Evolutionary conservation across 805 yeast species (phyloP), one percentile per base, ranked within the genome.

Genomic region (Pichia nanzhaoensis): DNA sequence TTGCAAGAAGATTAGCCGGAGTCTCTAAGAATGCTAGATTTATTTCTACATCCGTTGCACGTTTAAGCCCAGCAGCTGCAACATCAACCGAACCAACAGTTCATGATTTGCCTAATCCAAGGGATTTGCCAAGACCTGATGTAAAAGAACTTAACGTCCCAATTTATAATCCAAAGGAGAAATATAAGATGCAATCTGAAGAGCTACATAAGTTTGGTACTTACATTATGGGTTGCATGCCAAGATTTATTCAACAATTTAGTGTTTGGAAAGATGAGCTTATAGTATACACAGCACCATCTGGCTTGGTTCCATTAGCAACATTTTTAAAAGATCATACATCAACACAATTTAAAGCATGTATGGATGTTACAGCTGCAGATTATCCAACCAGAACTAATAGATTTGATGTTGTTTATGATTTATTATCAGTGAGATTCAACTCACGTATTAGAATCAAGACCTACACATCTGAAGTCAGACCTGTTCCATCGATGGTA

Each of bases 191-290:
- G 52, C 80, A 76, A 48, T 64, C 66, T 43, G 90, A 80, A 59
- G 87, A 83, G 53, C 71, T 86, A 50, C 95, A 84, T 69, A 78
- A 79, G 65, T 87, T 84, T 64, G 95, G 95, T 22, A 74, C 77
- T 45, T 87, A 87, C 60, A 63, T 87, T 52, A 82, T 83, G 74
- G 74, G 86, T 8, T 77, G 85, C 51, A 60, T 87, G 67, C 95
- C 95, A 39, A 87, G 85, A 64, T 84, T 69, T 59, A 74, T 87
- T 51, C 95, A 87, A 68, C 83, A 83, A 63, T 87, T 85, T 57
- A 72, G 86, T 5, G 95, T 87, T 40, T 87, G 95, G 95, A 87
- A 87, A 66, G 95, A 87, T 61, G 95, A 87, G 67, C 75, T 87
- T 62, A 76, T 82, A 37, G 64, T 87, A 42, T 81, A 79, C 63